A percentile compares a stretch with the other conserved stretches of the same genome.
phyloP scores from a whole-genome alignment of 352 stramenopile species.

The Phytophthora constricta region DNA sequence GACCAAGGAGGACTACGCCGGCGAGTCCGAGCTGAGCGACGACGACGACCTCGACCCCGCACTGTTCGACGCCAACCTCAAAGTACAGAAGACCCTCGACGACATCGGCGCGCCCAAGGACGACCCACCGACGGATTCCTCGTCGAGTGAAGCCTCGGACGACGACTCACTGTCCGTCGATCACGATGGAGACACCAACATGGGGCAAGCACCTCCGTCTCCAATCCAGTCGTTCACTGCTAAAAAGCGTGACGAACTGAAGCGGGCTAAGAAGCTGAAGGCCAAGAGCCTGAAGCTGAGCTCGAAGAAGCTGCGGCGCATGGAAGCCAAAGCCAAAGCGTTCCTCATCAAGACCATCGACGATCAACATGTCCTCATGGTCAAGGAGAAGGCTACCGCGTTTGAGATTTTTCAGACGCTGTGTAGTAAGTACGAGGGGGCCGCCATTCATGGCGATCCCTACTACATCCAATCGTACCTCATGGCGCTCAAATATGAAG shows the following conservation, averaged over 20 bases:
- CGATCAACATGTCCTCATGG: conserved; percentile 19
- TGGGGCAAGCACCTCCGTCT: background rate
- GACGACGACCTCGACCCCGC: background rate
- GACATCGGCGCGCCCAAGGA: background rate
- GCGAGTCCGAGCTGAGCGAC: conserved; percentile 2
- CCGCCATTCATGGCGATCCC: conserved; percentile 1
- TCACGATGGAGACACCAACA: background rate
- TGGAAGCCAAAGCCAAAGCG: conserved; percentile 12
- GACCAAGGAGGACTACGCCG: conserved; percentile 1
- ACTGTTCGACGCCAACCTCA: background rate
- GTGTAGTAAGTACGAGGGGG: conserved; percentile 2
- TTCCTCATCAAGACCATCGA: conserved; percentile 22
- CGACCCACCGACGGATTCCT: background rate
- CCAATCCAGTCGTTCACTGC: conserved; percentile 9
- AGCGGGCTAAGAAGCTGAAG: conserved; percentile 15
- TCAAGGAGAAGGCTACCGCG: conserved; percentile 14
- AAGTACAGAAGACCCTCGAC: background rate
- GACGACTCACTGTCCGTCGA: too few relatives aligned
- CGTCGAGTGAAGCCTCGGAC: background rate
- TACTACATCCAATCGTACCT: conserved; percentile 18
- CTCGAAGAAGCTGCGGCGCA: conserved; percentile 9
- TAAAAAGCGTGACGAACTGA: conserved; percentile 3
- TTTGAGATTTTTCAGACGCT: conserved; percentile 19
- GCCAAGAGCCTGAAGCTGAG: conserved; percentile 14
- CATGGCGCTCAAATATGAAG: conserved; percentile 10